These are phyloP conservation scores for Debaryomyces prosopidis DNA, from an alignment of 805 yeast species.

Conservation along the genomic window DNA sequence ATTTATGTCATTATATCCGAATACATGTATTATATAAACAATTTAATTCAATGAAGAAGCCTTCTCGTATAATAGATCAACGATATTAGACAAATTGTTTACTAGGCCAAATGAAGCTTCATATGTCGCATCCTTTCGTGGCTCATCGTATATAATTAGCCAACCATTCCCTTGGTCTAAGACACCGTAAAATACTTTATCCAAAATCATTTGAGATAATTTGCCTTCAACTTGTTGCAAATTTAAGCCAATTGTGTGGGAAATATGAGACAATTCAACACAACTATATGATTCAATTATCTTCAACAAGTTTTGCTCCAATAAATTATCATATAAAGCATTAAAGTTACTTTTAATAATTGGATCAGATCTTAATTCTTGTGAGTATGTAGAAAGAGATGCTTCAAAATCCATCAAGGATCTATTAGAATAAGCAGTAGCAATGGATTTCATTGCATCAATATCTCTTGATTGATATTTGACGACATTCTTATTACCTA, in stretches of 20 bases:
- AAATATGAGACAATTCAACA: constrained; percentile 89
- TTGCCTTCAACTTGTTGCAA: constrained; percentile 90
- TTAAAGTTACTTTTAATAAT: constrained; percentile 90
- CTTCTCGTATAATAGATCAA: constrained; percentile 89
- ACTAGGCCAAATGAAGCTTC: constrained; percentile 85
- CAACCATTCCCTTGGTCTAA: constrained; percentile 98
- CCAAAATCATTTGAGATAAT: constrained; percentile 93
- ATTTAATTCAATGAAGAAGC: constrained; percentile 76
- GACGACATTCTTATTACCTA: constrained; percentile 65
- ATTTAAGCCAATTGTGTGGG: constrained; percentile 85
- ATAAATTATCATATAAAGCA: constrained; percentile 86
- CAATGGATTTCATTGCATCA: constrained; percentile 94
- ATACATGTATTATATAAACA: neutral
- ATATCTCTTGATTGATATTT: constrained; percentile 82
- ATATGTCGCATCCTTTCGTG: constrained; percentile 83
- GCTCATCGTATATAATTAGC: constrained; percentile 88
- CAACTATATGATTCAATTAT: constrained; percentile 95
- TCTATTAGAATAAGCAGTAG: constrained; percentile 86
- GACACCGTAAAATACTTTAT: constrained; percentile 93
- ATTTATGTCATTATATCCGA: constrained; percentile 1
- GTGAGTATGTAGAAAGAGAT: constrained; percentile 68
- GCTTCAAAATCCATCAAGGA: constrained; percentile 88
- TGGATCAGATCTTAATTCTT: constrained; percentile 80
- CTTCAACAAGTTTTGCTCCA: constrained; percentile 90
- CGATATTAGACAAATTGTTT: constrained; percentile 82